Percentiles rank a stretch among this genome's conserved stretches.
Evolutionary conservation across 495 filamentous ascomycete genomes (phyloP).

Genomic region (Penicillium simplicissimum): DNA sequence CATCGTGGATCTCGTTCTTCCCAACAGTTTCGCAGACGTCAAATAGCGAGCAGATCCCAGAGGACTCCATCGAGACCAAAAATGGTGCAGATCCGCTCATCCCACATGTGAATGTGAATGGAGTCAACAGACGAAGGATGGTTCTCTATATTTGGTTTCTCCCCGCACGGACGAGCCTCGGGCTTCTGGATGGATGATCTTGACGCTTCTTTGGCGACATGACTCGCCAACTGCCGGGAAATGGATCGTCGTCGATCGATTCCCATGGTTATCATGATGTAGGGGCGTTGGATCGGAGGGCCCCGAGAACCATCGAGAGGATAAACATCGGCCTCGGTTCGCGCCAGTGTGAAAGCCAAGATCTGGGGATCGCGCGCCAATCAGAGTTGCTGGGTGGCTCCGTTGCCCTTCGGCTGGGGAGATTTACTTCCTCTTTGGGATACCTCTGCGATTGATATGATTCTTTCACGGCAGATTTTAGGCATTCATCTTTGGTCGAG

Average conservation of each 20-base stretch:
- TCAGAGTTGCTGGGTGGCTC: background rate
- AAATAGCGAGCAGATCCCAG: slow-evolving; percentile 12
- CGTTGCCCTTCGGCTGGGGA: background rate
- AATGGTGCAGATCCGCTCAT: slow-evolving; percentile 13
- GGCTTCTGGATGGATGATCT: background rate
- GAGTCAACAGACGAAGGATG: no score
- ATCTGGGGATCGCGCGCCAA: slow-evolving; percentile 7
- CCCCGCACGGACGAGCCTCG: slow-evolving; percentile 14
- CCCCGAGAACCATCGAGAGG: background rate
- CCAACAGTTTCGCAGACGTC: slow-evolving; percentile 24
- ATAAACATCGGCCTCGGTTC: slow-evolving; percentile 9
- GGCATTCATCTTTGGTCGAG: background rate
- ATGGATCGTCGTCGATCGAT: background rate
- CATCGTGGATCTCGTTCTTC: slow-evolving; percentile 21
- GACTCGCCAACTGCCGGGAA: background rate
- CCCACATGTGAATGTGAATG: slow-evolving; percentile 19
- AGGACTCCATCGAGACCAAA: background rate
- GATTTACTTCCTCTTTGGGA: slow-evolving; percentile 9
- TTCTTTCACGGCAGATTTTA: background rate
- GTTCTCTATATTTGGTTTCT: background rate
- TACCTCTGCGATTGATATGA: slow-evolving; percentile 9
- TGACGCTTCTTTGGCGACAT: background rate
- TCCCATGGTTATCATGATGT: slow-evolving; percentile 2
- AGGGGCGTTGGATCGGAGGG: background rate
- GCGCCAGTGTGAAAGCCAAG: slow-evolving; percentile 18